Evolutionary conservation across 345 rosid genomes (phyloP).

Genomic region (Carallia brachiata): DNA sequence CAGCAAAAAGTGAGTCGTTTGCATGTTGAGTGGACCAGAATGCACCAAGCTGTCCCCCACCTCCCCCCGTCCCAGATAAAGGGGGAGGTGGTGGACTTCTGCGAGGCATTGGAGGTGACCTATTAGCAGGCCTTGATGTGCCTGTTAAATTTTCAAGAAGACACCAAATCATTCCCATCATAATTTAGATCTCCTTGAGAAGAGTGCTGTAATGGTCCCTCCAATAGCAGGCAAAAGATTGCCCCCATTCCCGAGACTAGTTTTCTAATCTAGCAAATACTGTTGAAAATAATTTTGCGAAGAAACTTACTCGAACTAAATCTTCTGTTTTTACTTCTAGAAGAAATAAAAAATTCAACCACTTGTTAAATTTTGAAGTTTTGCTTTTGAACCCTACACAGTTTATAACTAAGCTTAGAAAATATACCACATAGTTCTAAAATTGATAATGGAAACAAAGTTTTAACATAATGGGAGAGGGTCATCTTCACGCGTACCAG

Average conservation of each 20-base stretch:
- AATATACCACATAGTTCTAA: too few relatives aligned
- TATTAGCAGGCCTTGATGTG: conserved; percentile 43
- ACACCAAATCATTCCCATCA: background rate
- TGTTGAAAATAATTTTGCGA: too few relatives aligned
- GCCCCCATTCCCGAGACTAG: too few relatives aligned
- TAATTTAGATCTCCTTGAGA: background rate
- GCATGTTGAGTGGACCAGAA: conserved; percentile 95
- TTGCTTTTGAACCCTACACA: background rate
- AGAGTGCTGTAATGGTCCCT: too few relatives aligned
- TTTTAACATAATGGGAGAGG: conserved; percentile 1
- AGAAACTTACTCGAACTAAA: too few relatives aligned
- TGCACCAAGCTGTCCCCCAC: conserved; percentile 75
- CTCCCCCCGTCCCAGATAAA: conserved; percentile 40
- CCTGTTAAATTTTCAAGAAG: conserved; percentile 41
- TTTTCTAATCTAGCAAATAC: too few relatives aligned
- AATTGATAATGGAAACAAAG: too few relatives aligned
- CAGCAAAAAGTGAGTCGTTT: conserved; percentile 44
- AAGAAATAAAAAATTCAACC: background rate
- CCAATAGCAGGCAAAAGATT: too few relatives aligned
- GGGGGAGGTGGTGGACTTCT: conserved; percentile 86
- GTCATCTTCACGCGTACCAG: conserved; percentile 51
- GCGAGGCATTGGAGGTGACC: conserved; percentile 64
- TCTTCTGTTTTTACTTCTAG: too few relatives aligned
- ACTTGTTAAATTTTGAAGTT: background rate
- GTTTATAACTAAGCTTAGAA: background rate